Evolutionary conservation across 108 stramenopile species (phyloP), one percentile per base, ranked within the genome.

Genomic region (Pseudonitzschia delicatissima): DNA sequence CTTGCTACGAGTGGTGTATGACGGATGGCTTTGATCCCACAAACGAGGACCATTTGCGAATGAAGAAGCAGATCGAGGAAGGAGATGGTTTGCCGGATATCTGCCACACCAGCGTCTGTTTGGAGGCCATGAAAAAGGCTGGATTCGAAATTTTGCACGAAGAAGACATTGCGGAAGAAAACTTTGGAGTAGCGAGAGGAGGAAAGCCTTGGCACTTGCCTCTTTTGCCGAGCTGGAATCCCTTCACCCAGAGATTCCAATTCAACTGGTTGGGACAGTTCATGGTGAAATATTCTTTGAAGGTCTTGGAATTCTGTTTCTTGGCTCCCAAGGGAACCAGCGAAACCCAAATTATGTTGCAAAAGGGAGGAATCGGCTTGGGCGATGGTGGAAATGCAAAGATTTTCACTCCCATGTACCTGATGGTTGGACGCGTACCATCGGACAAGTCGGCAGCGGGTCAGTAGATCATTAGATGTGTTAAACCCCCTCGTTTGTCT

Each of bases 381-480:
- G 72, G 85, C 1, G 72, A 80, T 32, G 96, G 87, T 26, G 95
- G 92, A 45, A 58, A 75, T 26, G 28, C 73, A 50, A 72, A 83
- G 45, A 87, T 85, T 12, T 96, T 96, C 68, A 96, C 93, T 12
- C 86, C 92, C 18, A 91, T 92, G 83, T 95, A 91, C 66, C 64
- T 96, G 37, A 88, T 93, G 82, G 96, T 96, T 17, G 92, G 83
- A n/a, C n/a, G n/a, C n/a, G n/a, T n/a, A n/a, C n/a, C n/a, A n/a
- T n/a, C n/a, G 31, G 79, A 82, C 28, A 90, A 91, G 39, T 87
- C 88, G 11, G 47, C 49, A 25, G 49, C 47, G 37, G 42, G n/a
- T n/a, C n/a, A n/a, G n/a, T n/a, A n/a, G n/a, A n/a, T n/a, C n/a
- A n/a, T n/a, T n/a, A n/a, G n/a, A n/a, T n/a, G n/a, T n/a, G n/a